Percentiles rank a stretch among this genome's conserved stretches.
These are phyloP conservation scores for Penicillium sp. DNA, from an alignment of 2,329 filamentous ascomycete genomes.

Conservation along the genomic window DNA sequence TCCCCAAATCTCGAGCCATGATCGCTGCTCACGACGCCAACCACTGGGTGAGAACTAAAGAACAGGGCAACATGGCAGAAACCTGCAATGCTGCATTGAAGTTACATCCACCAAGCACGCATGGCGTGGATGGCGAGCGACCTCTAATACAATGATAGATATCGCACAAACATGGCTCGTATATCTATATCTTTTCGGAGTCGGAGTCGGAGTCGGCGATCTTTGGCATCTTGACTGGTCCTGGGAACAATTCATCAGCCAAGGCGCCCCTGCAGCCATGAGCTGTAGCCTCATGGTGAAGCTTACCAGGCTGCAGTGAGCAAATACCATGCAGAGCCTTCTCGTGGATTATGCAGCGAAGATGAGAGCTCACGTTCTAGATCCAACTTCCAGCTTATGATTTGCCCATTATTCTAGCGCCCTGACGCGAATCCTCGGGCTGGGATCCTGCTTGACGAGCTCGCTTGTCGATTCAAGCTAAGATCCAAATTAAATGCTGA, in stretches of 20 bases:
- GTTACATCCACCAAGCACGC: not conserved
- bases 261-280: not conserved
- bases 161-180: not conserved
- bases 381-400: conserved; percentile 6
- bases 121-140: not conserved
- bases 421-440: conserved; percentile 8
- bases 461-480: conserved; percentile 7
- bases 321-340: not conserved
- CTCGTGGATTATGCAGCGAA: conserved; percentile 2
- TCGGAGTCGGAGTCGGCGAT: conserved; percentile 21
- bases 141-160: not conserved
- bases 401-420: conserved; percentile 10
- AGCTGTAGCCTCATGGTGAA: not conserved
- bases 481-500: conserved; percentile 13
- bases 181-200: not conserved
- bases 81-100: not conserved
- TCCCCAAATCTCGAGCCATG: not conserved
- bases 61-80: not conserved
- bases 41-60: not conserved
- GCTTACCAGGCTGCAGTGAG: not conserved
- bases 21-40: not conserved
- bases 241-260: not conserved
- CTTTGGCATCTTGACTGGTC: conserved; percentile 4
- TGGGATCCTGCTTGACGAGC: conserved; percentile 14
- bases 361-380: not conserved